phyloP scores from a whole-genome alignment of 768 basidiomycete genomes.

The Pisolithus sp. region DNA sequence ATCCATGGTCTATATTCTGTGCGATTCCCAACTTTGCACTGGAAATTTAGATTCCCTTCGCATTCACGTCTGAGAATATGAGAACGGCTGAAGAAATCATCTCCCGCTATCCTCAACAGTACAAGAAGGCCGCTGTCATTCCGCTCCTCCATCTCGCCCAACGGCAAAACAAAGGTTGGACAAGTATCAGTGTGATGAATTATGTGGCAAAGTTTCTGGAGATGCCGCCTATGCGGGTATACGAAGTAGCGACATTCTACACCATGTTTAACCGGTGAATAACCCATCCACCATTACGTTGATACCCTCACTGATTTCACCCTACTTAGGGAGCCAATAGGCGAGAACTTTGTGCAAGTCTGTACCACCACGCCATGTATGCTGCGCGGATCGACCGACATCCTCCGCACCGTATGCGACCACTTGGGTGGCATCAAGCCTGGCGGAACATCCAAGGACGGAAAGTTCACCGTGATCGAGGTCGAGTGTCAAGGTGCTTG shows the following conservation, averaged over 20 bases:
- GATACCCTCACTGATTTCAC: neutral
- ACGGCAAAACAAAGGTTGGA: slow-evolving; percentile 98
- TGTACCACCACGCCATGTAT: slow-evolving; percentile 99
- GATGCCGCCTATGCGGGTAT: slow-evolving; percentile 97
- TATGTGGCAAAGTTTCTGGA: slow-evolving; percentile 90
- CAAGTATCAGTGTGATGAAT: slow-evolving; percentile 98
- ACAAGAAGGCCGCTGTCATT: slow-evolving; percentile 98
- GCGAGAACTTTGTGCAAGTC: slow-evolving; percentile 90
- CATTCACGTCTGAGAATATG: slow-evolving; percentile 74
- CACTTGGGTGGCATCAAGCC: slow-evolving; percentile 82
- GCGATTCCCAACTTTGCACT: neutral
- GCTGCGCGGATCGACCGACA: slow-evolving; percentile 86
- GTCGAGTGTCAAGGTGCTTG: slow-evolving; percentile 99
- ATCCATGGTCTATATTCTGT: neutral
- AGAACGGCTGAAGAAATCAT: slow-evolving; percentile 87
- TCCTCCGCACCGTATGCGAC: slow-evolving; percentile 74
- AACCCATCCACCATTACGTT: neutral
- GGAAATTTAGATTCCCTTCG: slow-evolving; percentile 72
- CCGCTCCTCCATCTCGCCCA: slow-evolving; percentile 95
- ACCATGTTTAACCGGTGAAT: slow-evolving; percentile 98
- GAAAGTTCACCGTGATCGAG: slow-evolving; percentile 95
- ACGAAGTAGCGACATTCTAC: slow-evolving; percentile 99
- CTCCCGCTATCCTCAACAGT: slow-evolving; percentile 90
- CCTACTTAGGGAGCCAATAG: slow-evolving; percentile 76
- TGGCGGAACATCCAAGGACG: slow-evolving; percentile 91